These are phyloP conservation scores for Stipa capillata DNA, from an alignment of 176 grass and related monocot genomes.

Conservation along the genomic window DNA sequence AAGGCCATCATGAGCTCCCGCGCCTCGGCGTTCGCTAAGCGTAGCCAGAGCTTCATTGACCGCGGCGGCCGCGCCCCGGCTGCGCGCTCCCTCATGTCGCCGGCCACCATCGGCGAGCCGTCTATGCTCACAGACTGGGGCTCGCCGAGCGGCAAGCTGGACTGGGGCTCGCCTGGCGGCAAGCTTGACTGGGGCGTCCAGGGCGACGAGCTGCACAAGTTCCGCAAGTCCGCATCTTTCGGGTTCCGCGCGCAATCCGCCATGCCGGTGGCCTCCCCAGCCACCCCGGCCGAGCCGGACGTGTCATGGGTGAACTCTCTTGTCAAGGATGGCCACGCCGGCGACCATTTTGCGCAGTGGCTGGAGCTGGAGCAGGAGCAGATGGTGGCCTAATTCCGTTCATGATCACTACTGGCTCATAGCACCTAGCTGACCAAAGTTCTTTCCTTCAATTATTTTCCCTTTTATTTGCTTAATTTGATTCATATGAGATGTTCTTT, in stretches of 20 bases:
- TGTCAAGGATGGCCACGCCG: conserved; percentile 61
- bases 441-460: conserved; percentile 89
- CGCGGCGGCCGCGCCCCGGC: conserved; percentile 37
- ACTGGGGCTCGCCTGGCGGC: conserved; percentile 86
- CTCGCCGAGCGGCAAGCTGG: conserved; percentile 66
- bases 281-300: conserved; percentile 45
- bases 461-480: conserved; percentile 57
- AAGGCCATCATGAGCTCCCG: conserved; percentile 87
- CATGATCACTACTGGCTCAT: conserved; percentile 25
- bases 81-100: conserved; percentile 49
- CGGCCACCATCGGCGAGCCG: conserved; percentile 21
- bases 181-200: conserved; percentile 92
- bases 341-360: conserved; percentile 72
- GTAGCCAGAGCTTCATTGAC: conserved; percentile 96
- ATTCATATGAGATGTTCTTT: conserved; percentile 59
- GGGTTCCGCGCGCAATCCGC: conserved; percentile 42
- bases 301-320: conserved; percentile 66
- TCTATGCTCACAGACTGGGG: conserved; percentile 71
- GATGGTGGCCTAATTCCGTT: conserved; percentile 51
- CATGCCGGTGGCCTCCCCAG: neutral
- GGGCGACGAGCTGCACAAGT: conserved; percentile 90
- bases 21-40: conserved; percentile 69
- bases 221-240: conserved; percentile 90
- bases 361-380: conserved; percentile 83
- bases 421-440: conserved; percentile 62